Base-by-base conservation (phyloP, 352 stramenopile species). In the Globisporangium viniferum region DNA sequence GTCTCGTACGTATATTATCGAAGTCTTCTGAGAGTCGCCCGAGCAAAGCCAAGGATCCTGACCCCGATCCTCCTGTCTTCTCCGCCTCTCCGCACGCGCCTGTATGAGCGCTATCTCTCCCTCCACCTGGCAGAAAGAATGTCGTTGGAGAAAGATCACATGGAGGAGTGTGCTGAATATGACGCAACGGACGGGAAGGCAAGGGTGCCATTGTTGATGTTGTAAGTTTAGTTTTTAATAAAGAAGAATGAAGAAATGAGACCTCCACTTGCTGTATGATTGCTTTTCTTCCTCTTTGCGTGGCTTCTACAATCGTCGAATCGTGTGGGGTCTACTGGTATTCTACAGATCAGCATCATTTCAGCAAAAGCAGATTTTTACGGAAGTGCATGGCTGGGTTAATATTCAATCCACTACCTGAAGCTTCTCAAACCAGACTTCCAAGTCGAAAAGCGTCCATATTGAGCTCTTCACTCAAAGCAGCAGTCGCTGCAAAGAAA, bases 161-260 rank as follows among this genome's bases (percentile, higher is more conserved):
- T 33, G 59, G 20, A 14, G 5, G 59, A 5, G 22, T 56, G 49
- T 5, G 24, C 51, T 57, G 51, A 35, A 57, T 57, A 57, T 57
- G 51, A 57, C n/a, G 29, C 14, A 24, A 57, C 51, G 18, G 12
- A 35, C 51, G 51, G 51, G 41, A 57, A 48, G 56, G 18, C 31
- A 39, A 14, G 5, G 5, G 56, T 24, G 29, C 56, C 18, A 22
- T 61, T 61, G 31, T n/a, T n/a, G n/a, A 27, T 61, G 56, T 61
- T 61, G 56, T 61, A 61, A 61, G 56, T 61, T 61, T 61, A 61
- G 56, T n/a, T 61, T 61, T 35, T 27, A 61, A 61, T 61, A 44
- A 46, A 22, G 35, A 61, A 61, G 55, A n/a, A 56, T 56, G 22
- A 61, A 36, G 22, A 61, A 8, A 60, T 46, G 39, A 20, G 12